Evolutionary conservation across 75 land plant species (phyloP).

Genomic region (Sequoiadendron giganteum): DNA sequence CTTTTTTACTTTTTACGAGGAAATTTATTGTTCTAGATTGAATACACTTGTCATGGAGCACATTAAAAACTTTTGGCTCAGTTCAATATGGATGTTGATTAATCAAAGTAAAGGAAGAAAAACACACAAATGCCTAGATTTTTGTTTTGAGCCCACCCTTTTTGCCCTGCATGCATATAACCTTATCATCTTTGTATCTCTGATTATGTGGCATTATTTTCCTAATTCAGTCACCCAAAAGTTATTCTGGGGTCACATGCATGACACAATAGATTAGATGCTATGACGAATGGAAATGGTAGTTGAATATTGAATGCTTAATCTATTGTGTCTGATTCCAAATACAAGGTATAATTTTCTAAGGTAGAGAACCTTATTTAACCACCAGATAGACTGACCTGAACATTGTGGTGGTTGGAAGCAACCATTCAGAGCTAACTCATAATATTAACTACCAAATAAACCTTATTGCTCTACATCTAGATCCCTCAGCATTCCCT

Average conservation of each 20-base stretch:
- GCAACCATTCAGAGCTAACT: too few relatives aligned
- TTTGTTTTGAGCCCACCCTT: neutral
- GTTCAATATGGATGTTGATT: neutral
- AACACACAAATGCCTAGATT: neutral
- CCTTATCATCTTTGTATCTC: neutral
- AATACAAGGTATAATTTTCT: too few relatives aligned
- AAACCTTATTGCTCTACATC: too few relatives aligned
- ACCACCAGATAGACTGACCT: neutral
- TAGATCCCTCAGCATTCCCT: too few relatives aligned
- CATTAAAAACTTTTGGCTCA: neutral
- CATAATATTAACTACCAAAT: too few relatives aligned
- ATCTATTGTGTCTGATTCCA: too few relatives aligned
- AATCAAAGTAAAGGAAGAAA: neutral
- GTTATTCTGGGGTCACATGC: neutral
- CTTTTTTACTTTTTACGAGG: neutral
- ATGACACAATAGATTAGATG: neutral
- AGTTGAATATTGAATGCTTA: neutral
- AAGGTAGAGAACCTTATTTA: too few relatives aligned
- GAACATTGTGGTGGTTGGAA: too few relatives aligned
- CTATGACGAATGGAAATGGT: neutral
- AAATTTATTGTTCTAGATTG: conserved; percentile 3
- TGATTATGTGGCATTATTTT: neutral
- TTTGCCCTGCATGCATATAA: neutral
- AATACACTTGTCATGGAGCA: neutral
- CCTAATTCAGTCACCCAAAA: neutral